Evolutionary conservation across 2,329 filamentous ascomycete species (phyloP), one percentile per base, ranked within the genome.

Genomic region (Monilinia fructigena): DNA sequence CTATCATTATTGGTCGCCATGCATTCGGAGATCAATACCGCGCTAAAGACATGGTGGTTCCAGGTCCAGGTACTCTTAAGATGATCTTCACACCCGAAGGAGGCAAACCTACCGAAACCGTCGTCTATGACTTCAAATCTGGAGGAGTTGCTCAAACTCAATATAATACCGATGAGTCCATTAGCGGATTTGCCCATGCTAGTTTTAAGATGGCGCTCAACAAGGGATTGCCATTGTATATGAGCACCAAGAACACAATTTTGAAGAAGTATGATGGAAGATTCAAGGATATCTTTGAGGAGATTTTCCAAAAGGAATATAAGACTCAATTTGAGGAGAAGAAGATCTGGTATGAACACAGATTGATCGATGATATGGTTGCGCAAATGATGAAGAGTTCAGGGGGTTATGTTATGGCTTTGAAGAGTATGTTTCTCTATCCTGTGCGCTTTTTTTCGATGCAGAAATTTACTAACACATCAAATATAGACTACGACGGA

Each of bases 171-270:
- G 89, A 95, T 76, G 95, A 97, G 79, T 95, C 91, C 77, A 99
- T 99, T 79, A 82, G 84, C 65, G 95, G 95, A 69, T 99, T 99
- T 76, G 95, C 95, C 66, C 95, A 98, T 78, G 91, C 95, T 70
- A 93, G 89, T 73, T 98, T 99, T 88, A 96, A 97, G 88, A 87
- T 97, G 73, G 94, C 95, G 45, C 82, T 98, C 55, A 84, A 87
- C 79, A 95, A 97, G 86, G 83, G 83, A 70, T 83, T 96, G 72
- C 95, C 95, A n/a, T 84, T 99, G 76, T 99, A 98, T 85, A 96
- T 98, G 94, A 97, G 92, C 86, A 99, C 95, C 81, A 99, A 99
- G 90, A 98, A 98, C 86, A 99, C 95, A 74, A 99, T 99, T 75
- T 83, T 99, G 74, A 99, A 99, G 86, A 94, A 93, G 80, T 99